Percentiles rank a stretch among this genome's conserved stretches.
Conservation (phyloP, 108 stramenopile species). For the Poteriospumella lacustris region DNA sequence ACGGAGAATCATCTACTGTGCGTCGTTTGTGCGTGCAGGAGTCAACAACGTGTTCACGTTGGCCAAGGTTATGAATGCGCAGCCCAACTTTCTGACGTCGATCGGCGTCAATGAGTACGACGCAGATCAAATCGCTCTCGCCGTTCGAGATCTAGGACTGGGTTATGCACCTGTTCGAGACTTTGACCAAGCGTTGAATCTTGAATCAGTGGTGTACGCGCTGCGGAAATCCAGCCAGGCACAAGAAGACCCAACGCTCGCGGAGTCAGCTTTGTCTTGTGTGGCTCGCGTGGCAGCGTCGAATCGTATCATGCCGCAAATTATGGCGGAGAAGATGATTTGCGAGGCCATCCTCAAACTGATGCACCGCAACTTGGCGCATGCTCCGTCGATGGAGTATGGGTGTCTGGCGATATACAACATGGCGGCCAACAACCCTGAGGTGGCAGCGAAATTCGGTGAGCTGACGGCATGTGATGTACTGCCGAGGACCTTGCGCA, state of each 20-base stretch:
- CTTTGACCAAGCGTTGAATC: background rate
- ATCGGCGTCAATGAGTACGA: background rate
- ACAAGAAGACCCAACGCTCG: background rate
- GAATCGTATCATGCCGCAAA: background rate
- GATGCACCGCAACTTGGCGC: background rate
- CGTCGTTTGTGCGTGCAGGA: background rate
- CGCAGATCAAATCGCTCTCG: conserved; percentile 1
- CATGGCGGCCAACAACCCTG: background rate
- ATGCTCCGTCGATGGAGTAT: background rate
- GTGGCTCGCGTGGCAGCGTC: conserved; percentile 1
- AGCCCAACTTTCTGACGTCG: background rate
- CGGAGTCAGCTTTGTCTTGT: background rate
- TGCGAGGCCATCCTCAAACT: background rate
- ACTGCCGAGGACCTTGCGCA: background rate
- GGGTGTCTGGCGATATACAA: background rate
- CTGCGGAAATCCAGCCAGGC: background rate
- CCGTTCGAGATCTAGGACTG: background rate
- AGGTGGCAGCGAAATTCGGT: background rate
- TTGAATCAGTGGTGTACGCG: background rate
- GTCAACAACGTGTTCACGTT: background rate
- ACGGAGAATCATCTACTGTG: conserved; percentile 8
- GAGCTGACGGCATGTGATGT: background rate
- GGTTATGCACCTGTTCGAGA: conserved; percentile 22
- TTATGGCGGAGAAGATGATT: background rate
- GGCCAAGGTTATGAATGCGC: background rate